phyloP scores from a whole-genome alignment of 2,329 filamentous ascomycete genomes.

The Botrytis pseudocinerea region DNA sequence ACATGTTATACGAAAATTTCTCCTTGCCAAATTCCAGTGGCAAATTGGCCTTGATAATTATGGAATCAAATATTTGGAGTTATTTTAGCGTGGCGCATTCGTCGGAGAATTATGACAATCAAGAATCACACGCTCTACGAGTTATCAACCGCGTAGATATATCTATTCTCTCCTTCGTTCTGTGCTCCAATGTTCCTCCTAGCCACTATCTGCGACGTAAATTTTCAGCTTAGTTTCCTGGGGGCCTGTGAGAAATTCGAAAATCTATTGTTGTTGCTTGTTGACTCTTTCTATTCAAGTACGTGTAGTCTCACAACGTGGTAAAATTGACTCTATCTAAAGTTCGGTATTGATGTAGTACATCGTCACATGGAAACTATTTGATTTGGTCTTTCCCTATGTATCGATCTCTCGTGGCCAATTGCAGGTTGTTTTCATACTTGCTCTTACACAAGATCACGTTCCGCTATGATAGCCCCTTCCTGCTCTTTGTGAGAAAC shows the following conservation, averaged over 20 bases:
- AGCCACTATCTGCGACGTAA: background rate
- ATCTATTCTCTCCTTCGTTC: background rate
- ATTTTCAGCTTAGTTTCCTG: constrained; percentile 1
- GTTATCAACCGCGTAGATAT: background rate
- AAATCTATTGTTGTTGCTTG: background rate
- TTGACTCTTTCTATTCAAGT: background rate
- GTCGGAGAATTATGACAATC: background rate
- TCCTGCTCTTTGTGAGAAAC: background rate
- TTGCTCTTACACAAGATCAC: background rate
- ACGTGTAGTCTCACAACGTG: background rate
- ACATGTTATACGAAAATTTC: background rate
- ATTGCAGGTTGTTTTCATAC: background rate
- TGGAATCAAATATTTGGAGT: background rate
- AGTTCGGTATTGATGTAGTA: constrained; percentile 4
- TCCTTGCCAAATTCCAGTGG: background rate
- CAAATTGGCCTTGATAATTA: background rate
- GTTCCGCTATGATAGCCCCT: background rate
- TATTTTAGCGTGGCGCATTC: background rate
- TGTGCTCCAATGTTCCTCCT: background rate
- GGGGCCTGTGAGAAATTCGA: constrained; percentile 4
- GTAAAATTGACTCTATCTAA: background rate
- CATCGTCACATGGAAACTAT: background rate
- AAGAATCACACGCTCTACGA: constrained; percentile 3
- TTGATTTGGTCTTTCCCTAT: background rate
- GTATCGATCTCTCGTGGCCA: background rate